Evolutionary conservation across 225 moss, liverwort and hornwort genomes (phyloP), one percentile per base, ranked within the genome.

Genomic region (Ulota crispa): DNA sequence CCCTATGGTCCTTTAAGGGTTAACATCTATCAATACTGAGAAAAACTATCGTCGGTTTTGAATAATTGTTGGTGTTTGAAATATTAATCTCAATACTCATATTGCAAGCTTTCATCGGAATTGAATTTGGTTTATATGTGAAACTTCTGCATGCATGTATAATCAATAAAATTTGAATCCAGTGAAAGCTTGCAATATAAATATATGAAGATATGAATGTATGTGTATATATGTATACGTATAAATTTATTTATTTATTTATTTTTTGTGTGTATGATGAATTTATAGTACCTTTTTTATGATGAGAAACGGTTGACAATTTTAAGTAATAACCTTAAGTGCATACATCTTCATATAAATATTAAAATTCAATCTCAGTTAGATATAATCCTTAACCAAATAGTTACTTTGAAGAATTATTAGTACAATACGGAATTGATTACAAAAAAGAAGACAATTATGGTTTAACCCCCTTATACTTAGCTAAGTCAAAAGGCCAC

Each of bases 371-470:
- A 50, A 19, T 50, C 8, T 1, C 6, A 47, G 34, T 36, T 45
- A 4, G 6, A 73, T 30, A 13, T n/a, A n/a, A 73, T 19, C 18
- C 87, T 85, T 77, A 32, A 89, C 30, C 4, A 28, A 28, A 61
- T n/a, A 16, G 3, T 12, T 42, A 1, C 47, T 64, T 60, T 60
- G n/a, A 63, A 98, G 98, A 94, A 15, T 84, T 96, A 11, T 28
- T 99, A 7, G 86, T 94, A 42, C 95, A 95, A 70, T 95, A 94
- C 64, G 98, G 98, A 70, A 87, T 90, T 64, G 86, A 99, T 64
- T 99, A 77, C 74, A 90, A 68, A 66, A 93, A 89, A 65, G 85
- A 86, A 26, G 98, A 95, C 69, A 83, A 67, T 73, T 99, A 92
- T 76, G 95, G 98, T 1, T 81, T 99, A 3, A 99, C 98, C 11